Evolutionary conservation across 2,329 filamentous ascomycete species (phyloP).

Genomic region (Aspergillus niger): DNA sequence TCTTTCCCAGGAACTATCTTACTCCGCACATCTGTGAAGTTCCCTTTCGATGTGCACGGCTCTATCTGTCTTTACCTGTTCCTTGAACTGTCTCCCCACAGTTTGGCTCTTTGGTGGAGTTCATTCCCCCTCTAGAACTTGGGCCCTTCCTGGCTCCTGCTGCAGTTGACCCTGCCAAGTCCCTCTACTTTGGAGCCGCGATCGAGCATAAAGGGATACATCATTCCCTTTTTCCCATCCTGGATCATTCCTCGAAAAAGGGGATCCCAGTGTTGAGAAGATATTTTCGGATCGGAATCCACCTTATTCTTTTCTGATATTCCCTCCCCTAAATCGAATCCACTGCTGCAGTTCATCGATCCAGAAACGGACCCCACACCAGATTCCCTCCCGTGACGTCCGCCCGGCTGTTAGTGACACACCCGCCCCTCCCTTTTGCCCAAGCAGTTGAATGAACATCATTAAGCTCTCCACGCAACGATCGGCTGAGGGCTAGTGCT

Average conservation of each 20-base stretch:
- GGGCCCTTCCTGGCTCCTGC: neutral
- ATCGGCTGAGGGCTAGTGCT: conserved; percentile 12
- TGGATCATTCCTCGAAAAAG: neutral
- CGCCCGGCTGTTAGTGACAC: conserved; percentile 9
- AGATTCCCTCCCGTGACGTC: conserved; percentile 16
- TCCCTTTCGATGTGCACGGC: neutral
- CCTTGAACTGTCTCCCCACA: neutral
- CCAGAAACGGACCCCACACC: conserved; percentile 4
- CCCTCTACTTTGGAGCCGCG: conserved; percentile 3
- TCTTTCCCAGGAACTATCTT: neutral
- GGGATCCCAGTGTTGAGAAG: neutral
- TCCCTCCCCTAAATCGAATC: neutral
- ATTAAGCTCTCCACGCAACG: conserved; percentile 15
- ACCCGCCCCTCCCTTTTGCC: conserved; percentile 27
- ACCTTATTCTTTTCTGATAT: too few relatives aligned
- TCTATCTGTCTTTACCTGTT: neutral
- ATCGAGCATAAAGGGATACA: neutral
- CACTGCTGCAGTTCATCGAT: neutral
- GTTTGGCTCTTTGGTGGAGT: conserved; percentile 1
- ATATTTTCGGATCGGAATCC: too few relatives aligned
- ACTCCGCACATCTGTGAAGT: too few relatives aligned
- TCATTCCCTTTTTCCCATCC: neutral
- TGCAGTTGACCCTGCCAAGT: conserved; percentile 4
- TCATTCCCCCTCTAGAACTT: neutral
- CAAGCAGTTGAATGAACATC: conserved; percentile 8